These are phyloP conservation scores for Kwoniella pini DNA, from an alignment of 768 basidiomycete genomes.

Conservation along the genomic window DNA sequence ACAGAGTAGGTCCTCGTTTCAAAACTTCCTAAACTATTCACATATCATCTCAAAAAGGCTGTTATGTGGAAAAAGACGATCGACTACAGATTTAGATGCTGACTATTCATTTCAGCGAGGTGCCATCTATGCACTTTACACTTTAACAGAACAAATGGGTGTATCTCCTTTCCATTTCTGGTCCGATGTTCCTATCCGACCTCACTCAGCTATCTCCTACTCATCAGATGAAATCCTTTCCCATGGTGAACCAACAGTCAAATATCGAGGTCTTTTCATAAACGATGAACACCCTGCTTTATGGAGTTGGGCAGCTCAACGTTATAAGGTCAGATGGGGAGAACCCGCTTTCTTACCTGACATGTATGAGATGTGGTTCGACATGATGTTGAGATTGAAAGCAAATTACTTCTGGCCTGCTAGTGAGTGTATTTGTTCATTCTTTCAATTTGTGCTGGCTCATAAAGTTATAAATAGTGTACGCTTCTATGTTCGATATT, in stretches of 20 bases:
- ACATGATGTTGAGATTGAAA: constrained; percentile 67
- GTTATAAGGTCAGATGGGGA: constrained; percentile 66
- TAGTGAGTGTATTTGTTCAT: constrained; percentile 44
- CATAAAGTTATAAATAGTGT: constrained; percentile 36
- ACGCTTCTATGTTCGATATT: constrained; percentile 38
- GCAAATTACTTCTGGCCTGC: constrained; percentile 72
- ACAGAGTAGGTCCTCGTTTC: constrained; percentile 55
- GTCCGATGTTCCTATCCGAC: constrained; percentile 71
- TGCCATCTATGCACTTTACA: constrained; percentile 67
- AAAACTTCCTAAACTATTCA: neutral
- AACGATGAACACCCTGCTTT: constrained; percentile 76
- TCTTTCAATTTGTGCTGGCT: constrained; percentile 12
- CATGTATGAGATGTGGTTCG: constrained; percentile 59
- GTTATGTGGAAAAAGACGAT: too few species aligned
- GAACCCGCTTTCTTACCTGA: constrained; percentile 62
- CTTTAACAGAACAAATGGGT: constrained; percentile 71
- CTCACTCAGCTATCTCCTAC: constrained; percentile 57
- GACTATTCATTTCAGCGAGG: constrained; percentile 58
- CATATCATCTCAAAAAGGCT: too few species aligned
- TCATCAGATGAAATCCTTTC: constrained; percentile 55
- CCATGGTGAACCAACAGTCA: constrained; percentile 68
- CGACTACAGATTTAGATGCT: too few species aligned
- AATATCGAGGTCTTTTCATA: constrained; percentile 70
- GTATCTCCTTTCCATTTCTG: constrained; percentile 62
- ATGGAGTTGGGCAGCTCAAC: constrained; percentile 70